These are phyloP conservation scores for Paramecium biaurelia DNA, from an alignment of 73 alveolate genomes.

Conservation along the genomic window DNA sequence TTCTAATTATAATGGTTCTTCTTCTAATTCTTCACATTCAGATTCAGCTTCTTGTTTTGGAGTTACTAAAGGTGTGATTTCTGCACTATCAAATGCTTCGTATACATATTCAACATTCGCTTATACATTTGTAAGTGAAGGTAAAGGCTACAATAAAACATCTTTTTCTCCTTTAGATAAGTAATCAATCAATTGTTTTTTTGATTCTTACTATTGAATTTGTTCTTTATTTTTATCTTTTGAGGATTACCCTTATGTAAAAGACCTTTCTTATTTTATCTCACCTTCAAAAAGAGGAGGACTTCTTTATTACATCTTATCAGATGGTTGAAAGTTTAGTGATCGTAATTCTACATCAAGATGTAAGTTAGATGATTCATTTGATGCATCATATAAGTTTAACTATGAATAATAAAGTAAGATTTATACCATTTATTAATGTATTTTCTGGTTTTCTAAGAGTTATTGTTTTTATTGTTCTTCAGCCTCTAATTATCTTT, in stretches of 20 bases:
- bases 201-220: not conserved
- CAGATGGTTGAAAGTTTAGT: not conserved
- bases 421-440: not conserved
- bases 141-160: not conserved
- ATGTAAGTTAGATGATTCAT: not conserved
- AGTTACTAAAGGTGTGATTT: not conserved
- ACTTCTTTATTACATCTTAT: not conserved
- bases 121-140: not conserved
- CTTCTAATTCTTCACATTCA: not conserved
- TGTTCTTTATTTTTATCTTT: not conserved
- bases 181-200: not conserved
- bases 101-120: not conserved
- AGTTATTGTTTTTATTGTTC: not conserved
- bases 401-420: not conserved
- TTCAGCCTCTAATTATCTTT: not conserved
- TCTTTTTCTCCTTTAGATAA: not conserved
- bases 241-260: not conserved
- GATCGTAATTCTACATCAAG: not conserved
- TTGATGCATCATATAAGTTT: not conserved
- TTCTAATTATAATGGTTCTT: not conserved
- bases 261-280: not conserved
- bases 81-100: slow-evolving; percentile 11
- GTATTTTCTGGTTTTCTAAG: not conserved
- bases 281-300: not conserved
- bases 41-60: not conserved